Base-by-base conservation (phyloP, 371 early-diverging fungal species). In the Mortierella sp. region DNA sequence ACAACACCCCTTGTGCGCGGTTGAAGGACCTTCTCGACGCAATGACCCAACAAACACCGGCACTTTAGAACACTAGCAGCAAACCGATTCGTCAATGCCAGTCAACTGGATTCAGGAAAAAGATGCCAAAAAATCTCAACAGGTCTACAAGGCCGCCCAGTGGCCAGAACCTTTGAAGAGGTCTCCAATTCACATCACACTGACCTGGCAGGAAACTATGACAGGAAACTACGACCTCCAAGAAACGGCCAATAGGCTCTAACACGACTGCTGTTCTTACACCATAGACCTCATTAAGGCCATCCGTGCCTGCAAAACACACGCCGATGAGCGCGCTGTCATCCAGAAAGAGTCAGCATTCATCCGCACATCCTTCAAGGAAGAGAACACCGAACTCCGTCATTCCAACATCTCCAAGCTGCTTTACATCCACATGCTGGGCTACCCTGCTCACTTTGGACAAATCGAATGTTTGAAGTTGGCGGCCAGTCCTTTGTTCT, bases 391-490 rank as follows among this genome's bases (percentile, higher is more conserved):
- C 74, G 98, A 97, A 63, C 92, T 93, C 34, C 92, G 98, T 50
- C 95, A 97, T 84, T 92, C 95, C 83, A 98, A 98, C 87, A 96
- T 99, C 68, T 95, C 97, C 60, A 99, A 99, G 89, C 91, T 99
- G 79, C 90, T 99, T 11, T 99, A 98, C 84, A 98, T 99, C 78
- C 97, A 98, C 87, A 96, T 99, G 98, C 94, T 99, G 60, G 98
- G 99, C 42, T 98, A 98, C 84, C 98, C 99, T 48, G 98, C 98
- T 57, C 99, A 98, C 87, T 99, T 98, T 88, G 99, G 99, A 24
- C 99, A 99, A 91, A 97, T 99, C 82, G 99, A 99, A 88, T 99
- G 98, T 84, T 89, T 99, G 63, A 99, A 99, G 89, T 89, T 99
- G 72, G 99, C 97, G 2, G 99, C 98, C 38, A 96, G 97, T 38